These are phyloP conservation scores for Urostyla sp. DNA, from an alignment of 73 alveolate species.

Conservation along the genomic window DNA sequence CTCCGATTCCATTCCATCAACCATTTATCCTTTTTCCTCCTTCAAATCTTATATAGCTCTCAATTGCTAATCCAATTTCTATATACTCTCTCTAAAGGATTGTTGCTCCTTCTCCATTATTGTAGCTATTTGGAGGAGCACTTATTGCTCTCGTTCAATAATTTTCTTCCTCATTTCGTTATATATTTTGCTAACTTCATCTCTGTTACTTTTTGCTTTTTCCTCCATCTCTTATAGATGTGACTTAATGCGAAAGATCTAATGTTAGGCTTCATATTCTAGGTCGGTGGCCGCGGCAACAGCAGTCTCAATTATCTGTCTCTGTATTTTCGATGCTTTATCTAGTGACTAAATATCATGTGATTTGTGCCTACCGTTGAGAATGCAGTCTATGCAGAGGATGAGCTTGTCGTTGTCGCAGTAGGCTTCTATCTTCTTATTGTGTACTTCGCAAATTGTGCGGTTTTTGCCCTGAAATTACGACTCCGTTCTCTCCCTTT, in stretches of 20 bases:
- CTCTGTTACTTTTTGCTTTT: conserved; percentile 26
- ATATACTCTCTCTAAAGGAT: conserved; percentile 1
- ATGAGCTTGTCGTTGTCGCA: conserved; percentile 73
- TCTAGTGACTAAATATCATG: conserved; percentile 72
- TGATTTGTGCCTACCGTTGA: conserved; percentile 81
- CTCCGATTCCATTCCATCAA: background rate
- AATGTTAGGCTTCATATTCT: conserved; percentile 24
- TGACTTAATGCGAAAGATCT: background rate
- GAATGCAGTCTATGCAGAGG: conserved; percentile 85
- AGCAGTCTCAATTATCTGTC: background rate
- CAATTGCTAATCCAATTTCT: conserved; percentile 28
- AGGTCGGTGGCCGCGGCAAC: background rate
- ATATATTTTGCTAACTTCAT: conserved; percentile 26
- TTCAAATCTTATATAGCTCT: conserved; percentile 30
- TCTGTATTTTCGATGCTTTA: conserved; percentile 52
- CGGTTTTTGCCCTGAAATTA: background rate
- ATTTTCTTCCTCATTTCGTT: conserved; percentile 48
- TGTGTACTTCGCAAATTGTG: conserved; percentile 60
- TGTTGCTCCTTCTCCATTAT: conserved; percentile 45
- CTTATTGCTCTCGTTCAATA: conserved; percentile 49
- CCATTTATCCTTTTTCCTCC: background rate
- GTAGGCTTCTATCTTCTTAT: conserved; percentile 74
- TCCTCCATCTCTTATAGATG: conserved; percentile 35
- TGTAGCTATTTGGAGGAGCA: conserved; percentile 20
- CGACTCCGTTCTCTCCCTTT: background rate